A percentile compares a stretch with the other conserved stretches of the same genome.
phyloP scores from a whole-genome alignment of 2,329 filamentous ascomycete species.

The Penicillium decumbens region DNA sequence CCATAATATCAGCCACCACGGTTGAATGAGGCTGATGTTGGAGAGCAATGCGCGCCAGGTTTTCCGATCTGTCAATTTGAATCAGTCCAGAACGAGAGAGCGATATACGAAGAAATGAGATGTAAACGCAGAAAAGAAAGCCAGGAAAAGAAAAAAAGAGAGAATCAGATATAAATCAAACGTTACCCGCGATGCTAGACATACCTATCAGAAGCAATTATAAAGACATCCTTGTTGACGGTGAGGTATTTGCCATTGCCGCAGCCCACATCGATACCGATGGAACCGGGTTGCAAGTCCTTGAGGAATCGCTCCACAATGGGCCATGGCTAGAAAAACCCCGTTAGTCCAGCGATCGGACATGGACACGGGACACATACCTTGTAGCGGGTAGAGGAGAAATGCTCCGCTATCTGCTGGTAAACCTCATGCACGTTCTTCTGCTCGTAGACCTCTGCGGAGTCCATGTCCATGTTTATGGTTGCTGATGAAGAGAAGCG shows the following conservation, averaged over 20 bases:
- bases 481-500: slow-evolving; percentile 5
- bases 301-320: slow-evolving; percentile 76
- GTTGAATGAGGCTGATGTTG: slow-evolving; percentile 60
- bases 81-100: slow-evolving; percentile 2
- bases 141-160: slow-evolving; percentile 20
- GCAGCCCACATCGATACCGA: slow-evolving; percentile 89
- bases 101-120: slow-evolving; percentile 10
- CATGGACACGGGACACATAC: slow-evolving; percentile 36
- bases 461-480: slow-evolving; percentile 10
- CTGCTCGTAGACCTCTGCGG: slow-evolving; percentile 62
- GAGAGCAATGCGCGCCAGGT: slow-evolving; percentile 55
- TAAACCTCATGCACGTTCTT: slow-evolving; percentile 89
- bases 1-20: slow-evolving; percentile 74
- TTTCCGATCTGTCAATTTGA: slow-evolving; percentile 48
- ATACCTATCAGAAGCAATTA: slow-evolving; percentile 81
- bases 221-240: slow-evolving; percentile 71
- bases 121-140: slow-evolving; percentile 3
- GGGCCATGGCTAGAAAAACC: slow-evolving; percentile 70
- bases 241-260: slow-evolving; percentile 94
- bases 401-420: slow-evolving; percentile 51
- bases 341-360: neutral
- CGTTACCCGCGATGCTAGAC: slow-evolving; percentile 27
- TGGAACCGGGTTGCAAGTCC: slow-evolving; percentile 60
- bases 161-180: slow-evolving; percentile 38
- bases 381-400: slow-evolving; percentile 57